A percentile compares a stretch with the other conserved stretches of the same genome.
phyloP scores from a whole-genome alignment of 2,329 filamentous ascomycete species.

The Pseudogymnoascus sp. region DNA sequence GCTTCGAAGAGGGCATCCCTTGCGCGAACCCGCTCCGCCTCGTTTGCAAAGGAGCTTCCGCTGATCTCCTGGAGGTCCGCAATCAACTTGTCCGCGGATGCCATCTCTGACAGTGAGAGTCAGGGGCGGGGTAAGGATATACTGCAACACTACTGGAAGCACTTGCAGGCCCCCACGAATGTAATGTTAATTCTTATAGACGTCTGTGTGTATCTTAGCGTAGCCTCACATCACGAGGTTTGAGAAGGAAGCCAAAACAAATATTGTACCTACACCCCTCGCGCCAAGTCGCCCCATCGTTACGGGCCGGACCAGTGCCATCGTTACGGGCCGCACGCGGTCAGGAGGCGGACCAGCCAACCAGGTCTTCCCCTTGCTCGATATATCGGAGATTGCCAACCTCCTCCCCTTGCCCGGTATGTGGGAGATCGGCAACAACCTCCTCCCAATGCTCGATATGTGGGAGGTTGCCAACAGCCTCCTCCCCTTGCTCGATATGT shows the following conservation, averaged over 20 bases:
- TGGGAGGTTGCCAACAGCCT: background rate
- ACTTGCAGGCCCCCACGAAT: background rate
- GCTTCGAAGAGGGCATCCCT: constrained; percentile 28
- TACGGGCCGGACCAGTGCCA: background rate
- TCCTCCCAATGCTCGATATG: background rate
- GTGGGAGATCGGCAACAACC: background rate
- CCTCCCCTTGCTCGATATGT: background rate
- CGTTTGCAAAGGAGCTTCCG: constrained; percentile 25
- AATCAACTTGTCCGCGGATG: constrained; percentile 9
- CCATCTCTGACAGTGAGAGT: constrained; percentile 9
- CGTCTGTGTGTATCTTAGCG: background rate
- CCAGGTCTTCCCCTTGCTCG: background rate
- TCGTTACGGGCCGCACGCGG: too few species aligned
- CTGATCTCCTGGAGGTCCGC: constrained; percentile 21
- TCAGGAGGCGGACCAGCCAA: too few species aligned
- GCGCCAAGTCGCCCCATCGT: background rate
- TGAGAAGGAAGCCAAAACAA: background rate
- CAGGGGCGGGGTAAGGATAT: constrained; percentile 10
- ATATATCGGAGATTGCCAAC: background rate
- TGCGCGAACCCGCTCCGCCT: constrained; percentile 28
- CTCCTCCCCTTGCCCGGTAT: background rate
- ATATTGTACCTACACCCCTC: background rate
- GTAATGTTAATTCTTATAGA: background rate
- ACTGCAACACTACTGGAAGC: background rate
- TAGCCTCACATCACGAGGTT: background rate